Base-by-base conservation (phyloP, 176 grass and related monocot genomes). In the Cocos nucifera region DNA sequence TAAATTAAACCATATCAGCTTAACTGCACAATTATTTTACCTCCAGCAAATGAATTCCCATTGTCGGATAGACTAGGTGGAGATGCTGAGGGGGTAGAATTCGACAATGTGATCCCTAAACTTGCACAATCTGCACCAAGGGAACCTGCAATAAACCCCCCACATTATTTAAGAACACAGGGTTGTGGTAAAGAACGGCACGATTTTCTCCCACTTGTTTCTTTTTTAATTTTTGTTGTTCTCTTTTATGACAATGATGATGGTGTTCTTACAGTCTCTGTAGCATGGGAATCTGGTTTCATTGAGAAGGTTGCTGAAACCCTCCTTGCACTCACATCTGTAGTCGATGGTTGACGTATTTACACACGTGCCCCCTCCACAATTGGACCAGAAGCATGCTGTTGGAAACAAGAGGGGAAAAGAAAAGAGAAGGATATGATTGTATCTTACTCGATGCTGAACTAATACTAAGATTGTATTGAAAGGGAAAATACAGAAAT, bases 231-330 rank as follows among this genome's bases (percentile, higher is more conserved):
- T 29, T n/a, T 29, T n/a, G 4, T 20, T 15, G 12, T 22, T 17
- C 15, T 6, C 51, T 57, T 17, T 57, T 39, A 30, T 44, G 44
- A 64, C 22, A 18, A 18, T 23, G 3, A 15, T 64, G 62, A 44
- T 71, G 23, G 62, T 63, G 19, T 56, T 54, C 87, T 85, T 75
- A 88, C 92, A 97, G 19, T 66, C 74, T 20, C 56, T 65, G 59
- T 75, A 97, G 32, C 92, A 97, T 67, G 92, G 87, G 61, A 91
- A 78, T 6, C 56, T 66, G 61, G 69, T 82, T 25, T 68, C 53
- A 63, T 91, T 97, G 18, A 97, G 66, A 80, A 91, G 83, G 63
- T 97, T 97, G 69, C 66, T 69, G 77, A 65, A 85, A 51, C 87
- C 87, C 52, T 82, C 75, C 21, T 73, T 58, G 62, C 92, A 91